Evolutionary conservation across 1,284 basidiomycete species (phyloP).

Genomic region (Phellopilus nigrolimitatus): DNA sequence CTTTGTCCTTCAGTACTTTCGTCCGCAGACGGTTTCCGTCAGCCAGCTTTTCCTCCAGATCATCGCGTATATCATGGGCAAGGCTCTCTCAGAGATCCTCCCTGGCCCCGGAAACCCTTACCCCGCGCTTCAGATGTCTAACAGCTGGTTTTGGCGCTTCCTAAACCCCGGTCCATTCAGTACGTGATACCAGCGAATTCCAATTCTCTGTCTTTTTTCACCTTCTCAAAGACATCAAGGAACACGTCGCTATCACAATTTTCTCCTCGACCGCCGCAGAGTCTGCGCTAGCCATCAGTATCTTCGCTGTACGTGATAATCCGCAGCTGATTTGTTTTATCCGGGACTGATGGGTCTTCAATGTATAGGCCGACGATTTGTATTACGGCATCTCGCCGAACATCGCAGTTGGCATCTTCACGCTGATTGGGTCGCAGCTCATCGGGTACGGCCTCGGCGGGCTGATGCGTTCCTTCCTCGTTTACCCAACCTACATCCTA

Average conservation of each 20-base stretch:
- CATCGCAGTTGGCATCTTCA: conserved; percentile 45
- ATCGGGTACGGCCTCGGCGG: conserved; percentile 54
- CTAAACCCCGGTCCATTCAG: conserved; percentile 54
- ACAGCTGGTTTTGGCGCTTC: conserved; percentile 46
- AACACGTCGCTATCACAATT: conserved; percentile 58
- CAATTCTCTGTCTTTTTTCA: background rate
- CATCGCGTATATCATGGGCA: conserved; percentile 41
- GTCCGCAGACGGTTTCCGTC: conserved; percentile 54
- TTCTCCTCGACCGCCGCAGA: conserved; percentile 48
- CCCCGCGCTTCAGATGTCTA: conserved; percentile 31
- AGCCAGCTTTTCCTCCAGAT: conserved; percentile 55
- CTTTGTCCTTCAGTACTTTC: conserved; percentile 19
- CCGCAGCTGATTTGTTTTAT: background rate
- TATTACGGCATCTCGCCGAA: conserved; percentile 48
- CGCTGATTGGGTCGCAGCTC: conserved; percentile 41
- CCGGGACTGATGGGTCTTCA: conserved; percentile 18
- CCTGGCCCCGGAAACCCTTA: conserved; percentile 38
- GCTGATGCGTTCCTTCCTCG: conserved; percentile 31
- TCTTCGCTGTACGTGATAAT: conserved; percentile 11
- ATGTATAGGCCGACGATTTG: conserved; percentile 41
- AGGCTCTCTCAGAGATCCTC: conserved; percentile 39
- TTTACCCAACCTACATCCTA: conserved; percentile 32
- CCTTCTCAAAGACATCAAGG: conserved; percentile 43
- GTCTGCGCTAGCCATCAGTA: conserved; percentile 43
- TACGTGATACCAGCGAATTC: conserved; percentile 23